These are phyloP conservation scores for Prototheca stagnorum DNA, from an alignment of 163 green algal species.

Conservation along the genomic window DNA sequence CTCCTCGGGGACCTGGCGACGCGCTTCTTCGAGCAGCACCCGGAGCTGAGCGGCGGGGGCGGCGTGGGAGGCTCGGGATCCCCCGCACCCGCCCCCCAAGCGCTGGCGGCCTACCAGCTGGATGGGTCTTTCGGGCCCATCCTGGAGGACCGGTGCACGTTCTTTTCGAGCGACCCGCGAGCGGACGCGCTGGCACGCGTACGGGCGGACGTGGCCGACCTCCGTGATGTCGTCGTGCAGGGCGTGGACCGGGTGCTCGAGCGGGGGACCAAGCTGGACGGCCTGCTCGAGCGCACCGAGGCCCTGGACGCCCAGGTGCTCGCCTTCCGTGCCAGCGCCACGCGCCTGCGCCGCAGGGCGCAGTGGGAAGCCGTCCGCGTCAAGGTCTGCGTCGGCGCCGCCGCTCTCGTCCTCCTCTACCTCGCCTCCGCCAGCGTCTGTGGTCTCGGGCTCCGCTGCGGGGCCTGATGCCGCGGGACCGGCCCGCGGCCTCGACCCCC, in stretches of 20 bases:
- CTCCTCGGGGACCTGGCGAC: constrained; percentile 73
- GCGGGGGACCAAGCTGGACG: constrained; percentile 68
- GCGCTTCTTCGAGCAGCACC: no score
- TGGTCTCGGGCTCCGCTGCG: constrained; percentile 23
- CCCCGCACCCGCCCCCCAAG: constrained; percentile 21
- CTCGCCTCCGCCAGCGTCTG: constrained; percentile 31
- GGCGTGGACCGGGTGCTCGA: constrained; percentile 83
- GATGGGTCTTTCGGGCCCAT: constrained; percentile 63
- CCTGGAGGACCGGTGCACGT: constrained; percentile 57
- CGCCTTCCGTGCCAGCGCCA: constrained; percentile 55
- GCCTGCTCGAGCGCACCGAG: constrained; percentile 87
- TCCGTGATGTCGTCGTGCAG: constrained; percentile 89
- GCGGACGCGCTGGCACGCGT: constrained; percentile 29
- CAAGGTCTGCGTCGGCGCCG: constrained; percentile 17
- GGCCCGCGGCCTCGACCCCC: no score
- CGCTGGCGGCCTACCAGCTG: constrained; percentile 66
- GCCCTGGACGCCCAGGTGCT: constrained; percentile 48
- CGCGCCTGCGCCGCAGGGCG: not conserved
- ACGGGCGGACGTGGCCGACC: constrained; percentile 49
- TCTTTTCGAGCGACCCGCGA: constrained; percentile 46
- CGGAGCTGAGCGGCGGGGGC: no score
- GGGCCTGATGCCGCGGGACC: not conserved
- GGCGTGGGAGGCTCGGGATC: no score
- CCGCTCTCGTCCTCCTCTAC: constrained; percentile 36
- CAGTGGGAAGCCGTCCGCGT: constrained; percentile 3